These are phyloP conservation scores for Endotrypanum monterogeii DNA, from an alignment of 208 protist genomes.

Conservation along the genomic window DNA sequence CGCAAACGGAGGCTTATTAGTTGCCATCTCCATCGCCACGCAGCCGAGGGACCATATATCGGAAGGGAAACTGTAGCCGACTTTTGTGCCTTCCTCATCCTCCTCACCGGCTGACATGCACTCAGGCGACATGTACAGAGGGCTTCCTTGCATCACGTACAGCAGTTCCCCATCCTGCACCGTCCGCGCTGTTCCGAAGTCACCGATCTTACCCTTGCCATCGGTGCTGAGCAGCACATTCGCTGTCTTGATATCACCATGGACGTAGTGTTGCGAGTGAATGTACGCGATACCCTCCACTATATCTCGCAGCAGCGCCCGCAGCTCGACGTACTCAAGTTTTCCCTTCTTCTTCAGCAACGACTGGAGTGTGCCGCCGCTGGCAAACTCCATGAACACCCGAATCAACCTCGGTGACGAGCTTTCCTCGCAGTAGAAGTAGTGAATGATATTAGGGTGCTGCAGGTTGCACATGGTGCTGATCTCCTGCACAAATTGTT, in stretches of 20 bases:
- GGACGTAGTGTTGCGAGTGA: slow-evolving; percentile 89
- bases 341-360: slow-evolving; percentile 59
- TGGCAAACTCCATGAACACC: slow-evolving; percentile 93
- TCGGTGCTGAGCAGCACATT: slow-evolving; percentile 89
- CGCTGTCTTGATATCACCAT: slow-evolving; percentile 93
- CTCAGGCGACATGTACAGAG: slow-evolving; percentile 90
- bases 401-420: slow-evolving; percentile 62
- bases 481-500: slow-evolving; percentile 86
- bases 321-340: slow-evolving; percentile 66
- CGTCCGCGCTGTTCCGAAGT: slow-evolving; percentile 89
- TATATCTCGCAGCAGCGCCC: slow-evolving; percentile 71
- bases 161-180: slow-evolving; percentile 64
- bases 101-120: slow-evolving; percentile 82
- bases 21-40: slow-evolving; percentile 88
- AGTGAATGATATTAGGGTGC: slow-evolving; percentile 94
- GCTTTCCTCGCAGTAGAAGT: slow-evolving; percentile 92
- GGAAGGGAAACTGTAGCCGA: slow-evolving; percentile 82
- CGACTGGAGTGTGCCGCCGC: slow-evolving; percentile 76
- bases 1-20: slow-evolving; percentile 82
- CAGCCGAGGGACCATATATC: slow-evolving; percentile 92
- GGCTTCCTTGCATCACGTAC: slow-evolving; percentile 88
- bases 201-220: slow-evolving; percentile 87
- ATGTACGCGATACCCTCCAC: slow-evolving; percentile 91
- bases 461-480: slow-evolving; percentile 91
- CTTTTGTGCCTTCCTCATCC: slow-evolving; percentile 61